Percentiles rank a stretch among this genome's conserved stretches.
These are phyloP conservation scores for Melaleuca alternifolia DNA, from an alignment of 345 rosid genomes.

Conservation along the genomic window DNA sequence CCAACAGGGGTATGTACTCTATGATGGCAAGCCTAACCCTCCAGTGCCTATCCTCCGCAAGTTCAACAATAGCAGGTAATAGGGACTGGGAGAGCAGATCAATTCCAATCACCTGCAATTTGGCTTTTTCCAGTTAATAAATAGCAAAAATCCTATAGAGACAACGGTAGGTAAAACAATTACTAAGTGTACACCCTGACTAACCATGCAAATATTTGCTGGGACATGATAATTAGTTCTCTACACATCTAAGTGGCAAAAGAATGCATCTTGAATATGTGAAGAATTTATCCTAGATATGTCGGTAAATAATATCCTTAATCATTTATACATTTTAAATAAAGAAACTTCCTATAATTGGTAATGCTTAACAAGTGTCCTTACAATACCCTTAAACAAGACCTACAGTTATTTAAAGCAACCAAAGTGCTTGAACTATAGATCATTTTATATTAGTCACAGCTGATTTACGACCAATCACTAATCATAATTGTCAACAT, in stretches of 20 bases:
- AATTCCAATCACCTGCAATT: slow-evolving; percentile 81
- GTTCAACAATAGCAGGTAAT: slow-evolving; percentile 94
- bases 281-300: not conserved
- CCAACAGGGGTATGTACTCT: slow-evolving; percentile 86
- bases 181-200: not conserved
- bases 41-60: slow-evolving; percentile 98
- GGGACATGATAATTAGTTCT: not conserved
- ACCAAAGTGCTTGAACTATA: not conserved
- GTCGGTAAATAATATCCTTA: not conserved
- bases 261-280: not conserved
- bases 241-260: not conserved
- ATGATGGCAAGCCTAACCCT: slow-evolving; percentile 93
- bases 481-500: not conserved
- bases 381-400: not conserved
- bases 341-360: not conserved
- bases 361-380: not conserved
- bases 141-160: not conserved
- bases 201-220: not conserved
- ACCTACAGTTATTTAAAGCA: not conserved
- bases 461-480: not conserved
- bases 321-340: not conserved
- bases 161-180: not conserved
- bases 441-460: not conserved
- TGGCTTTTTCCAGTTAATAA: not conserved
- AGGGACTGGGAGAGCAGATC: slow-evolving; percentile 89